Evolutionary conservation across 441 rosid species (phyloP).

Genomic region (Macaranga tanarius): DNA sequence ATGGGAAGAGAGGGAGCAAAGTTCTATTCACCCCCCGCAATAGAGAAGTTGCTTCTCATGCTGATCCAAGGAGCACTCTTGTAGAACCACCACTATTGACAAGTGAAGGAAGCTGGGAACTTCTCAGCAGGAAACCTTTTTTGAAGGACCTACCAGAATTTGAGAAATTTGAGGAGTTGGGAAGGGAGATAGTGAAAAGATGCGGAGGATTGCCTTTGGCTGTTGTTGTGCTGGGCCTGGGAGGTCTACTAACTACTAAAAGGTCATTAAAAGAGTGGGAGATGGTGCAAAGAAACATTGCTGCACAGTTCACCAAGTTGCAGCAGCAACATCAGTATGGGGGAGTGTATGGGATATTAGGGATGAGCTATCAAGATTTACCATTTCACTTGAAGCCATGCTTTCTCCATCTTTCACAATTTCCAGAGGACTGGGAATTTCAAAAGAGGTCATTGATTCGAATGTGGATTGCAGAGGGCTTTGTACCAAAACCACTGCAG

Average conservation of each 20-base stretch:
- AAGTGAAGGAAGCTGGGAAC: conserved; percentile 33
- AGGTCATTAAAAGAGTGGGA: conserved; percentile 1
- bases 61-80: conserved; percentile 23
- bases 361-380: conserved; percentile 26
- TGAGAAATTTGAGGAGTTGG: conserved; percentile 19
- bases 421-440: conserved; percentile 27
- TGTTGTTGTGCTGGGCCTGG: conserved; percentile 13
- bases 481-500: conserved; percentile 14
- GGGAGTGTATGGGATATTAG: conserved; percentile 17
- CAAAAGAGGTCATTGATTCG: conserved; percentile 1
- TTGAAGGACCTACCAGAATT: not conserved
- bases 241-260: conserved; percentile 18
- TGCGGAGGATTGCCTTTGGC: conserved; percentile 27
- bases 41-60: conserved; percentile 26
- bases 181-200: conserved; percentile 13
- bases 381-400: conserved; percentile 30
- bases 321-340: not conserved
- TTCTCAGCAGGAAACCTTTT: conserved; percentile 31
- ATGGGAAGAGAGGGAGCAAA: conserved; percentile 27
- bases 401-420: conserved; percentile 39
- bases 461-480: conserved; percentile 33
- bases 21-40: conserved; percentile 32
- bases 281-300: conserved; percentile 1
- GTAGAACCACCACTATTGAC: conserved; percentile 26
- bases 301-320: not conserved